Evolutionary conservation across 345 rosid species (phyloP).

Genomic region (Populus deltoides): DNA sequence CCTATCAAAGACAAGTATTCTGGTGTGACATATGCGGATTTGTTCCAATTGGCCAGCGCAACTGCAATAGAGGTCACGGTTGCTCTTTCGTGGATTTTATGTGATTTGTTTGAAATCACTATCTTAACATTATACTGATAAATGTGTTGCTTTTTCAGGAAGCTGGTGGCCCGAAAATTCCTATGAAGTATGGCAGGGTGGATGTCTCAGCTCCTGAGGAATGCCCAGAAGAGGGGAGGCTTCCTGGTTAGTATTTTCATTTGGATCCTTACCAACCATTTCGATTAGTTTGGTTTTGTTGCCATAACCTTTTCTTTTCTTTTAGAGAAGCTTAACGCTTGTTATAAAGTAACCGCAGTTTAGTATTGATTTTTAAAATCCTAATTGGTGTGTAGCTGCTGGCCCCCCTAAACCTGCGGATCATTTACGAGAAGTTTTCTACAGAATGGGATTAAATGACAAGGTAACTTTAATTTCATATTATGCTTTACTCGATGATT

Average conservation of each 20-base stretch:
- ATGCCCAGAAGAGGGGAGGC: slow-evolving; percentile 98
- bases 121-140: slow-evolving; percentile 19
- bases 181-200: slow-evolving; percentile 92
- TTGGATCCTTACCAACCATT: not conserved
- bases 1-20: slow-evolving; percentile 84
- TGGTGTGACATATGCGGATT: slow-evolving; percentile 76
- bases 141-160: slow-evolving; percentile 46
- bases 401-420: slow-evolving; percentile 85
- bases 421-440: slow-evolving; percentile 79
- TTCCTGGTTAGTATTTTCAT: slow-evolving; percentile 63
- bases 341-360: not conserved
- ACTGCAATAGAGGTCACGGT: slow-evolving; percentile 79
- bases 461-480: slow-evolving; percentile 39
- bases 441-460: slow-evolving; percentile 91
- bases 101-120: not conserved
- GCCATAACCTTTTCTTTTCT: not conserved
- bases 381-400: slow-evolving; percentile 52
- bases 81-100: slow-evolving; percentile 8
- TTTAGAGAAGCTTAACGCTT: not conserved
- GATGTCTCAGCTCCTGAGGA: slow-evolving; percentile 68
- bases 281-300: not conserved
- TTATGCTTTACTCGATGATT: not conserved
- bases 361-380: slow-evolving; percentile 9
- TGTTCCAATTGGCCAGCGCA: slow-evolving; percentile 93
- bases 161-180: slow-evolving; percentile 89